Conservation (phyloP, 78 protist species). For the Chrysochromulina tobinii region DNA sequence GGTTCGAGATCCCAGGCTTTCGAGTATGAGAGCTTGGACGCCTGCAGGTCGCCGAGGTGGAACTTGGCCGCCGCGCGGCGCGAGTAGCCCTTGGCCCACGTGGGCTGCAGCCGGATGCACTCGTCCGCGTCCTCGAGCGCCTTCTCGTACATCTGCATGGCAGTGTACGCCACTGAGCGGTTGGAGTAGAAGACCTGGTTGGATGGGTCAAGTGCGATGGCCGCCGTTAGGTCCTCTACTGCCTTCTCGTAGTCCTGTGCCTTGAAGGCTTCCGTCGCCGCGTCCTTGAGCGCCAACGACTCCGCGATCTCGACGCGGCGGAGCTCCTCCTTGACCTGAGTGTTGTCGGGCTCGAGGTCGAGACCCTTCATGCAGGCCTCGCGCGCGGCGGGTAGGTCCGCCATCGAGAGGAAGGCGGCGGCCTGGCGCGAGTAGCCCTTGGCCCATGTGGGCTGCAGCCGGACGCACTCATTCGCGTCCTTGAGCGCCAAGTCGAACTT, state of each 20-base stretch:
- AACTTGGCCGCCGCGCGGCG: slow-evolving; percentile 16
- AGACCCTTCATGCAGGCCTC: neutral
- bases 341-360: slow-evolving; percentile 18
- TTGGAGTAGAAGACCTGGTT: slow-evolving; percentile 23
- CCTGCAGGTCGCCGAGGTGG: slow-evolving; percentile 22
- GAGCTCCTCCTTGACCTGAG: slow-evolving; percentile 21
- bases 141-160: slow-evolving; percentile 11
- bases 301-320: slow-evolving; percentile 19
- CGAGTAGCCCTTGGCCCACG: slow-evolving; percentile 11
- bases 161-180: neutral
- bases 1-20: slow-evolving; percentile 26
- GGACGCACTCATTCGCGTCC: slow-evolving; percentile 15
- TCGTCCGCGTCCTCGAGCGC: slow-evolving; percentile 28
- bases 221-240: slow-evolving; percentile 1
- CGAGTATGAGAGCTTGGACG: neutral
- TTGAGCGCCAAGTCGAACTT: neutral
- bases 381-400: neutral
- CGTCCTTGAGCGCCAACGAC: neutral
- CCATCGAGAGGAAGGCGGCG: neutral
- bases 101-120: slow-evolving; percentile 20
- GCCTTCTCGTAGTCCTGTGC: slow-evolving; percentile 23
- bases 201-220: neutral
- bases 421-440: slow-evolving; percentile 17
- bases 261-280: slow-evolving; percentile 17
- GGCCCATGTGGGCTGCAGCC: neutral